A percentile compares a stretch with the other conserved stretches of the same genome.
Conservation (phyloP, 176 grass and related monocot genomes). For the Triticum monococcum region DNA sequence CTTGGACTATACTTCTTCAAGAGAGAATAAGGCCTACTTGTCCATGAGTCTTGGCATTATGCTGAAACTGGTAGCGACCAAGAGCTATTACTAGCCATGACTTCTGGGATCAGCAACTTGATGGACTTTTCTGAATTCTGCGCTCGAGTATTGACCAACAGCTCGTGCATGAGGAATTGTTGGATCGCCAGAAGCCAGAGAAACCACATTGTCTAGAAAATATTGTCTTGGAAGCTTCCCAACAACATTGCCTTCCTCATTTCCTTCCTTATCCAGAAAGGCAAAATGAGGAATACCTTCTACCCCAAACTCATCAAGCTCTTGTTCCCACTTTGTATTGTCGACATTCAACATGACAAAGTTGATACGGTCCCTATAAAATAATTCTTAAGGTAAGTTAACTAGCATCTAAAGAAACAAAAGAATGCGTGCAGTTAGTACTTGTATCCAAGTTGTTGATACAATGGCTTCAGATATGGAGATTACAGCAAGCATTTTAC, state of each 20-base stretch:
- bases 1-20: not conserved
- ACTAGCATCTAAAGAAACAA: not conserved
- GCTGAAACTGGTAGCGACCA: not conserved
- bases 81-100: conserved; percentile 57
- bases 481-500: not conserved
- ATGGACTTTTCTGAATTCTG: conserved; percentile 79
- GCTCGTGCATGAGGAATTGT: conserved; percentile 72
- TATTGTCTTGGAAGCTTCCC: conserved; percentile 76
- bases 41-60: not conserved
- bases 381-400: conserved; percentile 1
- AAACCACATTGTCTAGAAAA: conserved; percentile 87
- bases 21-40: conserved; percentile 27
- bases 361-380: conserved; percentile 70
- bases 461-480: not conserved
- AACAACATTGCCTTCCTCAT: conserved; percentile 93
- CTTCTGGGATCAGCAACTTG: conserved; percentile 90
- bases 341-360: conserved; percentile 99
- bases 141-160: conserved; percentile 73
- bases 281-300: conserved; percentile 97
- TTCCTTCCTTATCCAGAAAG: conserved; percentile 89
- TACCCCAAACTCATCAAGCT: conserved; percentile 95
- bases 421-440: not conserved
- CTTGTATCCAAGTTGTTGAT: conserved; percentile 8
- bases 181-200: conserved; percentile 76
- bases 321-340: conserved; percentile 98